A percentile compares a stretch with the other conserved stretches of the same genome.
Conservation (phyloP, 1,284 basidiomycete species). For the Rhodotorula sp. region DNA sequence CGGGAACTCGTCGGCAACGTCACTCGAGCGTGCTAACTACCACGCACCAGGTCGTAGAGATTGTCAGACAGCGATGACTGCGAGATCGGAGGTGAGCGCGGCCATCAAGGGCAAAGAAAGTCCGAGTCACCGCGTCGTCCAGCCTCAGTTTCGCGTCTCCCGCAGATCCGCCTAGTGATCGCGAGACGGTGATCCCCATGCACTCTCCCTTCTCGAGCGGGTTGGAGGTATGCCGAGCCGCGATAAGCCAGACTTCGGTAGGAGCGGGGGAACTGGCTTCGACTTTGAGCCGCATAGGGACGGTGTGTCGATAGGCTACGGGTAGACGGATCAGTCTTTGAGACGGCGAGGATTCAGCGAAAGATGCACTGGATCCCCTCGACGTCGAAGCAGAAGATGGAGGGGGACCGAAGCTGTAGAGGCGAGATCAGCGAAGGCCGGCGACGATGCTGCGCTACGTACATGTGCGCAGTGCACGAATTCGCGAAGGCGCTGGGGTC, state of each 20-base stretch:
- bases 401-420: not conserved
- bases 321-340: too few species aligned
- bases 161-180: accelerated
- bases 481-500: conserved; percentile 64
- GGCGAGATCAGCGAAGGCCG: not conserved
- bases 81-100: not conserved
- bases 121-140: conserved; percentile 4
- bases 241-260: conserved; percentile 67
- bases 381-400: not conserved
- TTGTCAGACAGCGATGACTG: conserved; percentile 28
- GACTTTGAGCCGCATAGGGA: conserved; percentile 12
- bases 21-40: too few species aligned
- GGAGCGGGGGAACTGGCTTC: not conserved
- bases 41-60: conserved; percentile 10
- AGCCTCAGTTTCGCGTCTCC: not conserved
- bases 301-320: conserved; percentile 1
- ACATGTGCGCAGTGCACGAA: conserved; percentile 58
- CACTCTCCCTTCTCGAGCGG: conserved; percentile 62
- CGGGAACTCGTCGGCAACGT: not conserved
- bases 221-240: conserved; percentile 70
- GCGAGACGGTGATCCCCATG: conserved; percentile 57
- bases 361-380: not conserved
- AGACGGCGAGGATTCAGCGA: not conserved
- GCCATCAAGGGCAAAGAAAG: not conserved
- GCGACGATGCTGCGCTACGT: not conserved